These are phyloP conservation scores for Aspergillus sp. DNA, from an alignment of 2,329 filamentous ascomycete genomes.

Conservation along the genomic window DNA sequence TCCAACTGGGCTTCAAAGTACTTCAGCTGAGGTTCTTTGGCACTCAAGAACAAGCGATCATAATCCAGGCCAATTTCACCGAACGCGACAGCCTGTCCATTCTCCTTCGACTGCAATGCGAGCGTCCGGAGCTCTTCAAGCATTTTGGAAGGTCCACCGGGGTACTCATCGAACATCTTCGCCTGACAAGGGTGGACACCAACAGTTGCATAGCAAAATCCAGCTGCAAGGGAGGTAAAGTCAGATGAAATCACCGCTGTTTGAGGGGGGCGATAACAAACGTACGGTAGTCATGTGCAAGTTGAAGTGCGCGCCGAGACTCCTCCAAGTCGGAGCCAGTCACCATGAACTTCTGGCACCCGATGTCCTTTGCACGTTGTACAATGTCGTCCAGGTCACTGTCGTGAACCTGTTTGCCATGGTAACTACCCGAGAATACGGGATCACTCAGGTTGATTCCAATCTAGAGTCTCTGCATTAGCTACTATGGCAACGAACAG, in stretches of 20 bases:
- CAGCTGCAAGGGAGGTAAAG: constrained; percentile 54
- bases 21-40: constrained; percentile 75
- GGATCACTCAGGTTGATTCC: constrained; percentile 96
- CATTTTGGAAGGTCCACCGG: constrained; percentile 47
- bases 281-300: constrained; percentile 74
- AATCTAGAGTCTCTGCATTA: constrained; percentile 54
- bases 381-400: constrained; percentile 64
- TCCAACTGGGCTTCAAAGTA: constrained; percentile 83
- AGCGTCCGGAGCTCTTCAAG: constrained; percentile 64
- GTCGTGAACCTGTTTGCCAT: constrained; percentile 67
- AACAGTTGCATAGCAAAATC: constrained; percentile 82
- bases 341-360: constrained; percentile 87
- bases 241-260: constrained; percentile 15
- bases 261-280: constrained; percentile 20
- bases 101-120: constrained; percentile 59
- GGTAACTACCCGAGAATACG: constrained; percentile 81
- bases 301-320: constrained; percentile 70
- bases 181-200: constrained; percentile 93
- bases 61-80: constrained; percentile 97
- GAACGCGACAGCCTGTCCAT: constrained; percentile 71
- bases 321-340: constrained; percentile 86
- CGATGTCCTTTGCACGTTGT: constrained; percentile 72
- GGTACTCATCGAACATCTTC: constrained; percentile 68
- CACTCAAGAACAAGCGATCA: constrained; percentile 81
- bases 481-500: constrained; percentile 2